Evolutionary conservation across 768 basidiomycete genomes (phyloP).

Genomic region (Pleurotus platypus): DNA sequence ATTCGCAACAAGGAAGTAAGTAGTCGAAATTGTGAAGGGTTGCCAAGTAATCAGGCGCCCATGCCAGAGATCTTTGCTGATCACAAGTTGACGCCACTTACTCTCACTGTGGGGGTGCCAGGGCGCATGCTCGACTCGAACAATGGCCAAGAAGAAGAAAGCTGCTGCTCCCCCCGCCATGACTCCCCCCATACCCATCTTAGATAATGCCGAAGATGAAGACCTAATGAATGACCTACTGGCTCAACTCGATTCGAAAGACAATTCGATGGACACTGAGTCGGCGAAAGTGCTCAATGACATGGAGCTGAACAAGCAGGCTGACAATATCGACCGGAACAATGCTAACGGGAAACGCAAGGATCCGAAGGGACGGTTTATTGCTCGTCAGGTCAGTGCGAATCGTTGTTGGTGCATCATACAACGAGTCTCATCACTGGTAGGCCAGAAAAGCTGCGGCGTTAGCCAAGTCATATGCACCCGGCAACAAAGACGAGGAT

Average conservation of each 20-base stretch:
- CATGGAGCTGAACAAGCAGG: conserved; percentile 36
- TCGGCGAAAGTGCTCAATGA: conserved; percentile 46
- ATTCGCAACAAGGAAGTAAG: not conserved
- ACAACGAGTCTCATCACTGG: not conserved
- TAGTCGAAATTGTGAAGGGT: not conserved
- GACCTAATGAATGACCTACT: conserved; percentile 74
- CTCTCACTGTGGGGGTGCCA: too few relatives aligned
- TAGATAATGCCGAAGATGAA: conserved; percentile 38
- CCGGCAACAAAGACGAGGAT: conserved; percentile 56
- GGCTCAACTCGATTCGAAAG: conserved; percentile 67
- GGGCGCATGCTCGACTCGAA: too few relatives aligned
- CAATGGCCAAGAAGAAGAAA: conserved; percentile 36
- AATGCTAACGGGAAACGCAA: conserved; percentile 34
- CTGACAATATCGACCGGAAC: conserved; percentile 18
- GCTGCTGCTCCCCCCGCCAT: conserved; percentile 29
- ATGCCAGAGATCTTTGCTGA: too few relatives aligned
- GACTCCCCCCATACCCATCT: conserved; percentile 22
- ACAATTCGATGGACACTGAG: conserved; percentile 46
- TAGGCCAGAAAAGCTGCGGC: conserved; percentile 74
- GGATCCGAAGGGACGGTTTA: conserved; percentile 60
- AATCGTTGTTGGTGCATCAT: not conserved
- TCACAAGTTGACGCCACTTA: too few relatives aligned
- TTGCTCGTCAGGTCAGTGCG: conserved; percentile 62
- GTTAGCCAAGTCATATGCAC: conserved; percentile 47
- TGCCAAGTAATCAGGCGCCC: not conserved